Conservation (phyloP, 2,329 filamentous ascomycete species). For the Dothideomycetes sp. region DNA sequence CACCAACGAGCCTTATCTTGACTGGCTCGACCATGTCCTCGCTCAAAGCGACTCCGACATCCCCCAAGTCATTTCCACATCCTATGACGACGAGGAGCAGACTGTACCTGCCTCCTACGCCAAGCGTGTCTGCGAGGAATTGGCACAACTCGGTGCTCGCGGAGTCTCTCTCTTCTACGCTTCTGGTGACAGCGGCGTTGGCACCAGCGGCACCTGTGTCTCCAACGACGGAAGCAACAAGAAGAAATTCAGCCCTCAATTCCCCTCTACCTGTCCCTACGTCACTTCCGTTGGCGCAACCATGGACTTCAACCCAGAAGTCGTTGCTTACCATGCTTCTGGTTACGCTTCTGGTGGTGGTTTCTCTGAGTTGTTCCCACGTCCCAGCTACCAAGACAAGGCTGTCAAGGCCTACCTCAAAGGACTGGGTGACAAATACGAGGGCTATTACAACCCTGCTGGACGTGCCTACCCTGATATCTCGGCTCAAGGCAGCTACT, state of each 20-base stretch:
- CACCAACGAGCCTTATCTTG: conserved; percentile 60
- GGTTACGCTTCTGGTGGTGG: conserved; percentile 42
- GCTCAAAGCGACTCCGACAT: conserved; percentile 43
- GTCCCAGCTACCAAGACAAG: conserved; percentile 36
- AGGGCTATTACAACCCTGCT: conserved; percentile 36
- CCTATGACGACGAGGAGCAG: conserved; percentile 60
- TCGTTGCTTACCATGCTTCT: conserved; percentile 40
- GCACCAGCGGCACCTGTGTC: conserved; percentile 36
- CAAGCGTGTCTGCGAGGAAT: conserved; percentile 52
- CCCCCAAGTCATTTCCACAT: conserved; percentile 55
- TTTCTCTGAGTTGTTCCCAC: conserved; percentile 38
- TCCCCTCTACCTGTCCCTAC: conserved; percentile 40
- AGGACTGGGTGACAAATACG: conserved; percentile 31
- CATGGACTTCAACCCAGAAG: conserved; percentile 34
- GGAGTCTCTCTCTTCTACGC: conserved; percentile 58
- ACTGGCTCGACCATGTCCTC: conserved; percentile 52
- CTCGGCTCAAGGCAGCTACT: conserved; percentile 44
- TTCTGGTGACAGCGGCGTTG: conserved; percentile 54
- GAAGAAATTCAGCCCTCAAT: conserved; percentile 36
- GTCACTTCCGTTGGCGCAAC: conserved; percentile 42
- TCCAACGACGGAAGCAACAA: conserved; percentile 38
- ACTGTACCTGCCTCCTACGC: conserved; percentile 53
- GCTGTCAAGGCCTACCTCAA: conserved; percentile 34
- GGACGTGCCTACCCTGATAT: conserved; percentile 41
- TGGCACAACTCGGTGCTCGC: conserved; percentile 56